Evolutionary conservation across 2,329 filamentous ascomycete species (phyloP), one percentile per base, ranked within the genome.

Genomic region (Zasmidium cellare): DNA sequence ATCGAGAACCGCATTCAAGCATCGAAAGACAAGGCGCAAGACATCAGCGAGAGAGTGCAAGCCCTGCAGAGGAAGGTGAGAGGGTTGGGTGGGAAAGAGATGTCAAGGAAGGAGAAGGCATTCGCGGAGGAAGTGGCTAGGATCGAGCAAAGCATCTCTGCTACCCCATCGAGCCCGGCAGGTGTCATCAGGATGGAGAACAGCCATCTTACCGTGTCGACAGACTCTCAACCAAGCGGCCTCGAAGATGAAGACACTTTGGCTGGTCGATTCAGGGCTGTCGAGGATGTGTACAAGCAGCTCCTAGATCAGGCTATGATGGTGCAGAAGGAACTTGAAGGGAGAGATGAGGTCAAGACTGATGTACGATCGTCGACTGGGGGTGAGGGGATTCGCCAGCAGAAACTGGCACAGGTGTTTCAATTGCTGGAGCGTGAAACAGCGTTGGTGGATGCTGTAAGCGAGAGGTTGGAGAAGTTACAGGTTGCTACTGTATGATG

Each of bases 381-480:
- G 83, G 86, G 12, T 75, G 80, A 46, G 18, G 45, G 48, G 3
- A 41, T 89, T 58, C 80, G 86, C 58, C 83, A 80, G 73, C 82
- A 79, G 51, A 89, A 88, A 74, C 73, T 90, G 63, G 79, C 79
- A 56, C 82, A 88, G 69, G 84, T 90, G 20, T 84, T 84, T 73
- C 75, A 75, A 24, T 72, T 89, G 59, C 74, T 91, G 63, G 85
- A 87, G 57, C 77, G 87, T 24, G 87, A 91, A 74, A 83, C 83
- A 48, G 86, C 86, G 3, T 72, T 90, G 66, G 84, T 90, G 6
- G 87, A 90, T 65, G 87, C 84, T 20, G 82, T 89, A 20, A 85
- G 82, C 64, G 79, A 79, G 56, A 79, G 87, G 56, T 73, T 91
- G 61, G 84, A 87, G 71, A 82, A 79, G 60, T 74, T 90, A 54